Conservation (phyloP, 257 asterid species). For the Solanum clarkiae region DNA sequence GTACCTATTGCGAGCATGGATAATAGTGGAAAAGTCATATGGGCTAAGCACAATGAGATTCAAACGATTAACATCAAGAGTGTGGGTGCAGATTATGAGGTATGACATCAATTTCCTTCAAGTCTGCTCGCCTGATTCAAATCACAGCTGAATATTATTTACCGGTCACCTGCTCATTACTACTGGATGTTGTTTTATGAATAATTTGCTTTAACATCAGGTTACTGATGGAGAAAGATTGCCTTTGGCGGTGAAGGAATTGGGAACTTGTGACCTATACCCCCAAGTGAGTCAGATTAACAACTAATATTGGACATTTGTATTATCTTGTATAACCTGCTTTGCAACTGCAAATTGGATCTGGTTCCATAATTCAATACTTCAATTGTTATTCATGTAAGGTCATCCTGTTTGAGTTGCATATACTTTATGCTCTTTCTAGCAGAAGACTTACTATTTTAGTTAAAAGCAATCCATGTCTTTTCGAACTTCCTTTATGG, state of each 20-base stretch:
- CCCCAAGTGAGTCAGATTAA: slow-evolving; percentile 64
- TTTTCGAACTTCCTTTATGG: neutral
- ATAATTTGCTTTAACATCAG: slow-evolving; percentile 23
- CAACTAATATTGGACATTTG: neutral
- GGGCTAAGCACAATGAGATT: slow-evolving; percentile 98
- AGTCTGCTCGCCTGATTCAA: neutral
- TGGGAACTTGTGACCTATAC: slow-evolving; percentile 97
- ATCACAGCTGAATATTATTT: neutral
- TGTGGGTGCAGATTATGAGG: slow-evolving; percentile 87
- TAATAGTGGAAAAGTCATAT: slow-evolving; percentile 84
- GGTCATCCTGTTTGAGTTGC: neutral
- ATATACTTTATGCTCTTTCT: neutral
- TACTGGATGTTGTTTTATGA: neutral
- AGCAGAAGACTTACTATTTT: neutral
- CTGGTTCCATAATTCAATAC: neutral
- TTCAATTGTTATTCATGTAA: neutral
- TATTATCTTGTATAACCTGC: neutral
- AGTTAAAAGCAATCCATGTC: neutral
- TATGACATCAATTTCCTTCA: slow-evolving; percentile 8
- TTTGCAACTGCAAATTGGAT: neutral
- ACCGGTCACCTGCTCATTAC: neutral
- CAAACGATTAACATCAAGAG: slow-evolving; percentile 94
- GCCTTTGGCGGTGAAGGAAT: slow-evolving; percentile 88
- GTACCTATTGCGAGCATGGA: slow-evolving; percentile 98
- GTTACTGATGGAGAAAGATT: slow-evolving; percentile 92